Evolutionary conservation across 176 grass and related monocot species (phyloP).

Genomic region (Oryza brachyantha): DNA sequence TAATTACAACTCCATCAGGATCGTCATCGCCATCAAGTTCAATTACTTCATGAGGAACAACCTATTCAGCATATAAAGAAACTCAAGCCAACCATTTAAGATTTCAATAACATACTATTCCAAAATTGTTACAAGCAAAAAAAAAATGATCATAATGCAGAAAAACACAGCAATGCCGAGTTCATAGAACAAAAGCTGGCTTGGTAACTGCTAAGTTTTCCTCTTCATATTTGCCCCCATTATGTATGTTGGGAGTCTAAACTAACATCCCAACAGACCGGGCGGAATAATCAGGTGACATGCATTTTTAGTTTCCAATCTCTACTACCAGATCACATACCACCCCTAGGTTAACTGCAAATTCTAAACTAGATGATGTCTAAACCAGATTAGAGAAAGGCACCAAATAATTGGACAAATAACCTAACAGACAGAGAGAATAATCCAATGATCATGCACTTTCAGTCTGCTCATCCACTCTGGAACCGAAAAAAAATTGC

Average conservation of each 20-base stretch:
- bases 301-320: background rate
- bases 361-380: background rate
- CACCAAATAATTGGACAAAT: background rate
- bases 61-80: slow-evolving; percentile 37
- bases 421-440: background rate
- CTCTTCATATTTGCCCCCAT: background rate
- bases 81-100: background rate
- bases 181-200: background rate
- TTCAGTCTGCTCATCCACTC: background rate
- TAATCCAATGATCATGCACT: background rate
- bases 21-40: slow-evolving; percentile 84
- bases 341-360: background rate
- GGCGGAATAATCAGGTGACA: background rate
- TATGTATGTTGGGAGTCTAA: too few species aligned
- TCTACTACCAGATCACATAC: background rate
- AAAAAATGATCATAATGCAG: background rate
- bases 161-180: background rate
- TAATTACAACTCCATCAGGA: slow-evolving; percentile 57
- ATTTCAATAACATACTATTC: background rate
- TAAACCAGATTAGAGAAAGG: background rate
- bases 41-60: slow-evolving; percentile 84
- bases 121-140: slow-evolving; percentile 1
- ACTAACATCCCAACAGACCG: background rate
- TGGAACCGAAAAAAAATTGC: background rate
- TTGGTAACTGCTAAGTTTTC: background rate